phyloP scores from a whole-genome alignment of 306 rosid species.

The Castanea mollissima region DNA sequence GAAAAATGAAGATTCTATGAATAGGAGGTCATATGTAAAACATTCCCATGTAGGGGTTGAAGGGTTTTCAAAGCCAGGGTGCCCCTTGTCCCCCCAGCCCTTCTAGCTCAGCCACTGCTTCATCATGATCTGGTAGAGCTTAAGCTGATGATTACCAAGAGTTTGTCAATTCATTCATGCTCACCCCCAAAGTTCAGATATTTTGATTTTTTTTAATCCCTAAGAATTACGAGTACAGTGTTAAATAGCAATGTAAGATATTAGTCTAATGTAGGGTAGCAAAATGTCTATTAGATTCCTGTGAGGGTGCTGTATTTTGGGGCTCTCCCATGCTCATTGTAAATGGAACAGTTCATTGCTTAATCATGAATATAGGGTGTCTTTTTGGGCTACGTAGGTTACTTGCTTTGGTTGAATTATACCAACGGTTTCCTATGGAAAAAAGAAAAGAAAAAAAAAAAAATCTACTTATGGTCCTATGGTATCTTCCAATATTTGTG shows the following conservation, averaged over 20 bases:
- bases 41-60: too few relatives aligned
- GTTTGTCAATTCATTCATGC: neutral
- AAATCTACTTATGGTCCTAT: too few relatives aligned
- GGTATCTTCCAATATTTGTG: too few relatives aligned
- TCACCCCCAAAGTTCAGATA: neutral
- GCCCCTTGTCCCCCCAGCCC: too few relatives aligned
- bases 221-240: conserved; percentile 1
- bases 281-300: neutral
- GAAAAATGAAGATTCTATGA: too few relatives aligned
- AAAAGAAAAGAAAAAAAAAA: too few relatives aligned
- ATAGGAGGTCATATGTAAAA: neutral
- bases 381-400: neutral
- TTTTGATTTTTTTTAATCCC: neutral
- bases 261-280: neutral
- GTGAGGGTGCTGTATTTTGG: conserved; percentile 40
- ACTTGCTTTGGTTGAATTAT: too few relatives aligned
- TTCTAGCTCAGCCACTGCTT: neutral
- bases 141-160: neutral
- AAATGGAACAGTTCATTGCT: conserved; percentile 24
- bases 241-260: neutral
- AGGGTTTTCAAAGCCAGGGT: too few relatives aligned
- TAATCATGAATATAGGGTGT: conserved; percentile 9
- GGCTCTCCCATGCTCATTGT: conserved; percentile 32
- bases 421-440: too few relatives aligned
- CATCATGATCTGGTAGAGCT: neutral